Evolutionary conservation across 2,329 filamentous ascomycete species (phyloP).

Genomic region (Proliferodiscus dingleyae): DNA sequence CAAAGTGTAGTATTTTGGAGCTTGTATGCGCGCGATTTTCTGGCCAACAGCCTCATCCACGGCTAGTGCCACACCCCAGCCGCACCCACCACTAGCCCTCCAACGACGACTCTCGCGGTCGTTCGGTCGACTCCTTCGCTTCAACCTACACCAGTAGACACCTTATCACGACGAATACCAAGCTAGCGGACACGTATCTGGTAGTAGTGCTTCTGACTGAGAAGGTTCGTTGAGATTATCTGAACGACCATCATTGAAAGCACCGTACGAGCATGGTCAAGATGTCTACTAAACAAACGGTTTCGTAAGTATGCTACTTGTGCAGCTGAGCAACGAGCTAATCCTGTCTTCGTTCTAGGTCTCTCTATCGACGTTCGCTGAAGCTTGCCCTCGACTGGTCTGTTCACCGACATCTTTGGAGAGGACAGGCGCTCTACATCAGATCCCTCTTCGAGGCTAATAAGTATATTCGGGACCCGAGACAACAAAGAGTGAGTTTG

Average conservation of each 20-base stretch:
- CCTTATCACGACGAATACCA: neutral
- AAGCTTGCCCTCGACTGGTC: slow-evolving; percentile 95
- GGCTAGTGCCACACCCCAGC: slow-evolving; percentile 8
- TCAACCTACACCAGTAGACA: neutral
- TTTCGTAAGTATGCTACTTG: slow-evolving; percentile 26
- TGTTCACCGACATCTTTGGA: slow-evolving; percentile 88
- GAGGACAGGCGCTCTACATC: slow-evolving; percentile 93
- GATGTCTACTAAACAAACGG: slow-evolving; percentile 34
- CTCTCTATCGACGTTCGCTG: slow-evolving; percentile 85
- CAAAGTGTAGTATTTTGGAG: neutral
- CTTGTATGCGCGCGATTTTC: slow-evolving; percentile 8
- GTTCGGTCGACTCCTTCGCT: neutral
- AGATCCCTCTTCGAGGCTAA: slow-evolving; percentile 94
- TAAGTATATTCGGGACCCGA: slow-evolving; percentile 73
- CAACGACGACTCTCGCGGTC: neutral
- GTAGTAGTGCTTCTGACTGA: neutral
- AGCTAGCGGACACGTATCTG: neutral
- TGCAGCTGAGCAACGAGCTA: slow-evolving; percentile 6
- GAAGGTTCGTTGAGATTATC: no score
- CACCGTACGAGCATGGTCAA: slow-evolving; percentile 5
- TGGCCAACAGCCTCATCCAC: slow-evolving; percentile 7
- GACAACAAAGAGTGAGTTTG: slow-evolving; percentile 64
- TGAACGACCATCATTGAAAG: no score
- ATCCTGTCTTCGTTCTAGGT: slow-evolving; percentile 37
- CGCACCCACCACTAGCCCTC: slow-evolving; percentile 16